A percentile compares a stretch with the other conserved stretches of the same genome.
These are phyloP conservation scores for Chaetomium olivaceum DNA, from an alignment of 2,329 filamentous ascomycete genomes.

Conservation along the genomic window DNA sequence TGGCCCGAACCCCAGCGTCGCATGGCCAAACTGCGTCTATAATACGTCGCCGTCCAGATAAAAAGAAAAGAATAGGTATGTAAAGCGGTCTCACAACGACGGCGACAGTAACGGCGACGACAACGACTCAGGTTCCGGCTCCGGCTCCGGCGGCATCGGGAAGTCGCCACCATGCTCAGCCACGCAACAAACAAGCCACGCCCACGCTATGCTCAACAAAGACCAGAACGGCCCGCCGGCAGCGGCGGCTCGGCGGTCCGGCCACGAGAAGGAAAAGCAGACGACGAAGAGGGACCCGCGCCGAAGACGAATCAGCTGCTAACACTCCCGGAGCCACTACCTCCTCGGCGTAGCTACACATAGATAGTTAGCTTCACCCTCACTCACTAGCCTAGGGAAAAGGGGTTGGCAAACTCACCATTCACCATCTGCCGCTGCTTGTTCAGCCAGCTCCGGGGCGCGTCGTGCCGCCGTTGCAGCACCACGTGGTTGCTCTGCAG, in stretches of 20 bases:
- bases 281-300: conserved; percentile 7
- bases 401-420: conserved; percentile 45
- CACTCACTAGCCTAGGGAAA: no score
- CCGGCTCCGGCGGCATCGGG: background rate
- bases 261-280: background rate
- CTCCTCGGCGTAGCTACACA: conserved; percentile 47
- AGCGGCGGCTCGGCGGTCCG: background rate
- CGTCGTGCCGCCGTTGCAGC: conserved; percentile 71
- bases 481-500: conserved; percentile 82
- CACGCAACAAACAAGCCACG: conserved; percentile 3
- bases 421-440: conserved; percentile 76
- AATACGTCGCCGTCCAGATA: background rate
- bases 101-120: background rate
- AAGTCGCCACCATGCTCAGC: background rate
- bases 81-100: background rate
- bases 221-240: conserved; percentile 6
- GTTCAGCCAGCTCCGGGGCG: conserved; percentile 79
- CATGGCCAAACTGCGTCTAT: background rate
- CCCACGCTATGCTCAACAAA: conserved; percentile 15
- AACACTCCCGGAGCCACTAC: conserved; percentile 40
- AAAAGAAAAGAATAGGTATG: background rate
- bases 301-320: conserved; percentile 10
- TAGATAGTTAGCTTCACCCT: background rate
- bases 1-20: background rate
- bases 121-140: no score